A percentile compares a stretch with the other conserved stretches of the same genome.
phyloP scores from a whole-genome alignment of 495 filamentous ascomycete genomes.

The Hypomontagnella monticulosa region DNA sequence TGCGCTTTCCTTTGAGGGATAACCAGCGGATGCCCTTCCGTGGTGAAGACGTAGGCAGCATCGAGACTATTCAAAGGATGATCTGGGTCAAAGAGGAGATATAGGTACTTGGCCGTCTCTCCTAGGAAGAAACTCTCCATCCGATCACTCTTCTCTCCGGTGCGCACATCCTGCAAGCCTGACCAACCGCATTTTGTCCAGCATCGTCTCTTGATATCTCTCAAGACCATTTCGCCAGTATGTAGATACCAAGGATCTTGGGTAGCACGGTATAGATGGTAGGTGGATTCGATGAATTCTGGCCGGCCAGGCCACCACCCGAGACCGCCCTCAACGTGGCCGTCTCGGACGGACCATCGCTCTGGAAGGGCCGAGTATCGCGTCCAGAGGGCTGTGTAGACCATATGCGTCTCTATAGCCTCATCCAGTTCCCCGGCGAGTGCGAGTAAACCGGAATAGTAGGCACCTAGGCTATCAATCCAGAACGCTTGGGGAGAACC shows the following conservation, averaged over 20 bases:
- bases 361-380: conserved; percentile 92
- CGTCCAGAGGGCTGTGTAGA: conserved; percentile 93
- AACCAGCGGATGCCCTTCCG: conserved; percentile 92
- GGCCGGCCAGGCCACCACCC: conserved; percentile 95
- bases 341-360: conserved; percentile 88
- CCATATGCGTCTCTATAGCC: conserved; percentile 85
- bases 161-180: conserved; percentile 90
- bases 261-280: conserved; percentile 92
- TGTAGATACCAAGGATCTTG: conserved; percentile 95
- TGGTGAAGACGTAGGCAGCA: conserved; percentile 90
- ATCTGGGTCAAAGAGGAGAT: conserved; percentile 82
- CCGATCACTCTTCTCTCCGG: conserved; percentile 87
- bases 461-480: conserved; percentile 95
- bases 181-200: conserved; percentile 97
- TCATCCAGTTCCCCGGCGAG: conserved; percentile 89
- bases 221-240: conserved; percentile 92
- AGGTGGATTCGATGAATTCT: conserved; percentile 96
- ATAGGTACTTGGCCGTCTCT: conserved; percentile 95
- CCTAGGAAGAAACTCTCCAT: conserved; percentile 99
- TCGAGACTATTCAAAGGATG: conserved; percentile 91
- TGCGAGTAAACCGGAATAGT: conserved; percentile 91
- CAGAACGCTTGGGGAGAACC: conserved; percentile 83
- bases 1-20: conserved; percentile 67
- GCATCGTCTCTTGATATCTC: conserved; percentile 88
- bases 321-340: conserved; percentile 84